These are phyloP conservation scores for Candida maltosa DNA, from an alignment of 805 yeast species.

Conservation along the genomic window DNA sequence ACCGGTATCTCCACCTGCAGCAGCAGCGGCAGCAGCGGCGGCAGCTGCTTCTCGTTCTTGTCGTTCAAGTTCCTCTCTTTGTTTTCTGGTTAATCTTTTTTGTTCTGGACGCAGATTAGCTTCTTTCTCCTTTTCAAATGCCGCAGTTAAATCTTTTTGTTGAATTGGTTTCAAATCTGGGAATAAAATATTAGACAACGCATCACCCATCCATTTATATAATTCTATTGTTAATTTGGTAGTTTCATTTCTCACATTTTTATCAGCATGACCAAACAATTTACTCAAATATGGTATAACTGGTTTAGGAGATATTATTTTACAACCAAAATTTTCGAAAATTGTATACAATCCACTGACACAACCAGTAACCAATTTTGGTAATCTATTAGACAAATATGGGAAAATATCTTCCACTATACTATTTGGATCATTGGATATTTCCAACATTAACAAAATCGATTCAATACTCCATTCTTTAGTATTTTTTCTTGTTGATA, in stretches of 20 bases:
- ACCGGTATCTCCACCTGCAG: constrained; percentile 1
- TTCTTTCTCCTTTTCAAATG: constrained; percentile 56
- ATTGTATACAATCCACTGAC: constrained; percentile 55
- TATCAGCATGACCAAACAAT: constrained; percentile 82
- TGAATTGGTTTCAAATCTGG: constrained; percentile 86
- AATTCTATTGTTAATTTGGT: constrained; percentile 64
- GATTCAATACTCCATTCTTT: constrained; percentile 64
- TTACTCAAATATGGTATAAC: constrained; percentile 59
- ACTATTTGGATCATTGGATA: constrained; percentile 56
- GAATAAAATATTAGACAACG: constrained; percentile 56
- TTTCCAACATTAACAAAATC: constrained; percentile 59
- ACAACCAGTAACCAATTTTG: constrained; percentile 75
- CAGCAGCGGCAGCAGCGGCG: constrained; percentile 10
- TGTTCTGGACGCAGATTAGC: constrained; percentile 45
- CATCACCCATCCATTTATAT: constrained; percentile 69
- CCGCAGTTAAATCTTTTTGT: constrained; percentile 74
- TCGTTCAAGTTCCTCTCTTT: constrained; percentile 40
- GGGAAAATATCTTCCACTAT: constrained; percentile 68
- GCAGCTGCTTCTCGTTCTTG: constrained; percentile 11
- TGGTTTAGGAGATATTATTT: constrained; percentile 53
- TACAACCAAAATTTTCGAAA: constrained; percentile 60
- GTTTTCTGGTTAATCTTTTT: constrained; percentile 51
- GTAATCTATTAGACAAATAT: constrained; percentile 57
- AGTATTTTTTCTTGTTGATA: constrained; percentile 73
- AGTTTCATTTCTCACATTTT: constrained; percentile 79